Percentiles rank a stretch among this genome's conserved stretches.
Conservation (phyloP, 345 rosid species). For the Brassica nigra region DNA sequence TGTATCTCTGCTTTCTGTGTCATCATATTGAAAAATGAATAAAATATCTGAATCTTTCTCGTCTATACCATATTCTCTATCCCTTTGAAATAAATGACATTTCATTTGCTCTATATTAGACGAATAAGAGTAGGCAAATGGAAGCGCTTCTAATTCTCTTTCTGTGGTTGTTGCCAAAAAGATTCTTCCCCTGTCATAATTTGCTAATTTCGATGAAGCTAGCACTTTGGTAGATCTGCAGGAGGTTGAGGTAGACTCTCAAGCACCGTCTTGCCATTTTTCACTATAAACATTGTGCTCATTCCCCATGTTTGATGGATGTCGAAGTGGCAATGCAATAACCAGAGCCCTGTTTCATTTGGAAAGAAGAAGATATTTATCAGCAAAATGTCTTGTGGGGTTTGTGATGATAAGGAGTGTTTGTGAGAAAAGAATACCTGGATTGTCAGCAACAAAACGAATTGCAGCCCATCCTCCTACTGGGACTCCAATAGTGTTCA, state of each 20-base stretch:
- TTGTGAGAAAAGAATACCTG: slow-evolving; percentile 48
- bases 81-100: slow-evolving; percentile 20
- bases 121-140: slow-evolving; percentile 7
- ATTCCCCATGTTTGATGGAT: slow-evolving; percentile 85
- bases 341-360: slow-evolving; percentile 67
- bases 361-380: slow-evolving; percentile 4
- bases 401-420: slow-evolving; percentile 22
- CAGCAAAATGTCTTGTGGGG: slow-evolving; percentile 15
- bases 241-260: slow-evolving; percentile 82
- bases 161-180: neutral
- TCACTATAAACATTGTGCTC: slow-evolving; percentile 68
- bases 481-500: slow-evolving; percentile 89
- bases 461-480: slow-evolving; percentile 94
- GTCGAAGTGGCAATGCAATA: slow-evolving; percentile 85
- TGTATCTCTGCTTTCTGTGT: slow-evolving; percentile 10
- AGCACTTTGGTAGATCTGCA: slow-evolving; percentile 73
- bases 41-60: slow-evolving; percentile 20
- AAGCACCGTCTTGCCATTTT: slow-evolving; percentile 57
- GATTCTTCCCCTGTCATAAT: neutral
- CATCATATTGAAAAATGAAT: slow-evolving; percentile 12
- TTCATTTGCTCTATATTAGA: slow-evolving; percentile 8
- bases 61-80: slow-evolving; percentile 15
- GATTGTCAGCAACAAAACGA: slow-evolving; percentile 76
- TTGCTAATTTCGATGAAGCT: slow-evolving; percentile 35
- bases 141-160: neutral